Conservation (phyloP, 768 basidiomycete species). For the Cystofilobasidium macerans region DNA sequence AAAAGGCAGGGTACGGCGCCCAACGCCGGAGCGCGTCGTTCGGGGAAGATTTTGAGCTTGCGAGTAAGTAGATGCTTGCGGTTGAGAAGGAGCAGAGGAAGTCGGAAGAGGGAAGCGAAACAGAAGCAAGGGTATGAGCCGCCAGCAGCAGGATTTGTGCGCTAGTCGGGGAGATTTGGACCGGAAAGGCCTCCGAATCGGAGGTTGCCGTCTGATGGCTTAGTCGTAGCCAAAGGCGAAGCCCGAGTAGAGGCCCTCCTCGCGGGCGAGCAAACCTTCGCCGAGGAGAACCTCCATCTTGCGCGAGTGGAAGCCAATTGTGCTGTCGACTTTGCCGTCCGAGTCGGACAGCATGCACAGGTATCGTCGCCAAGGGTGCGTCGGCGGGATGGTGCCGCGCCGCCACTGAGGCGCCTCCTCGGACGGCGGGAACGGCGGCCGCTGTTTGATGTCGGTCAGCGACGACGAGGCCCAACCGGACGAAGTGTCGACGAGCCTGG, state of each 20-base stretch:
- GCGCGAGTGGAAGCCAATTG: conserved; percentile 86
- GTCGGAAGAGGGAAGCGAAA: too few relatives aligned
- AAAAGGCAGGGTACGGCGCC: too few relatives aligned
- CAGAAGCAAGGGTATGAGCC: too few relatives aligned
- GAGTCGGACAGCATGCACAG: conserved; percentile 63
- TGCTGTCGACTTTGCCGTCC: conserved; percentile 80
- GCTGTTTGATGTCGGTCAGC: background rate
- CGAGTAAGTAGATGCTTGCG: too few relatives aligned
- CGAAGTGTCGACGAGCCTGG: conserved; percentile 49
- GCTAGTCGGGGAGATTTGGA: too few relatives aligned
- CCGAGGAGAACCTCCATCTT: conserved; percentile 97
- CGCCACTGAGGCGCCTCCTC: background rate
- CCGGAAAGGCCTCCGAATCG: too few relatives aligned
- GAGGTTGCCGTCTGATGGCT: too few relatives aligned
- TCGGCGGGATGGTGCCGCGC: conserved; percentile 38
- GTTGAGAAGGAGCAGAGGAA: too few relatives aligned
- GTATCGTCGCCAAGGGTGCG: conserved; percentile 60
- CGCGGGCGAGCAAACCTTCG: conserved; percentile 77
- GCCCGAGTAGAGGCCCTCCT: conserved; percentile 87
- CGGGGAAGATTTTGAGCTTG: too few relatives aligned
- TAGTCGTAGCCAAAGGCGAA: conserved; percentile 57
- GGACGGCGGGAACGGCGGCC: background rate
- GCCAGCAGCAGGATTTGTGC: too few relatives aligned
- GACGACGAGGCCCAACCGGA: conserved; percentile 51
- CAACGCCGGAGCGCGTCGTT: too few relatives aligned